These are phyloP conservation scores for Podospora conica DNA, from an alignment of 495 filamentous ascomycete species.

Conservation along the genomic window DNA sequence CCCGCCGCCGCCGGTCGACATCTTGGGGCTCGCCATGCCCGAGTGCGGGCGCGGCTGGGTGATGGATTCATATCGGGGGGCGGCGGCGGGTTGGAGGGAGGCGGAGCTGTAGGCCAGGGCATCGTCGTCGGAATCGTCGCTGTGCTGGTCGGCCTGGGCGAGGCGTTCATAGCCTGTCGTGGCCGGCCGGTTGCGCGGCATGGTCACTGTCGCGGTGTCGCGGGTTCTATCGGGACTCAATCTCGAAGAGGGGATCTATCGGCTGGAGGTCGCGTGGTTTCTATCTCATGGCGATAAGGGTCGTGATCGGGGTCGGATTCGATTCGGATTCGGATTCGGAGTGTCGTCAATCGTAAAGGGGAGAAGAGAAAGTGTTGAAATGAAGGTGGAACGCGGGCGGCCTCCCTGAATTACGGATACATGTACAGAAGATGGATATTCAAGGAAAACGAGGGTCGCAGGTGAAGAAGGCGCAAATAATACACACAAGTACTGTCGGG, in stretches of 20 bases:
- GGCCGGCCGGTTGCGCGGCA: conserved; percentile 53
- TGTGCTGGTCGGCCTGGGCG: conserved; percentile 81
- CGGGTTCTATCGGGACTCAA: background rate
- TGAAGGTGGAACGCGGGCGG: background rate
- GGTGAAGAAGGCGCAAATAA: background rate
- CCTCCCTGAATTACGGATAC: background rate
- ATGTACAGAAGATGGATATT: background rate
- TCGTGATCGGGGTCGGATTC: background rate
- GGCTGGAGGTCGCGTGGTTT: background rate
- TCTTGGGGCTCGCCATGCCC: conserved; percentile 52
- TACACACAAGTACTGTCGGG: background rate
- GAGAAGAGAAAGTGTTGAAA: background rate
- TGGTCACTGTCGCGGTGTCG: conserved; percentile 21
- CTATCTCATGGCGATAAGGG: background rate
- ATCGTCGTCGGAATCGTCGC: conserved; percentile 65
- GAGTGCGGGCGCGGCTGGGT: conserved; percentile 54
- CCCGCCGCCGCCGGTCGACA: background rate
- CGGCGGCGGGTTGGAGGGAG: conserved; percentile 54
- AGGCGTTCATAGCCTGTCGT: conserved; percentile 90
- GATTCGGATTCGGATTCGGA: background rate
- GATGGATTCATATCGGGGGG: conserved; percentile 64
- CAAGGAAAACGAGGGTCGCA: too few relatives aligned
- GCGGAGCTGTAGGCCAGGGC: conserved; percentile 50
- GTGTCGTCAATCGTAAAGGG: background rate
- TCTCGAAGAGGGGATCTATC: background rate